Base-by-base conservation (phyloP, 345 rosid species). In the Boechera stricta region DNA sequence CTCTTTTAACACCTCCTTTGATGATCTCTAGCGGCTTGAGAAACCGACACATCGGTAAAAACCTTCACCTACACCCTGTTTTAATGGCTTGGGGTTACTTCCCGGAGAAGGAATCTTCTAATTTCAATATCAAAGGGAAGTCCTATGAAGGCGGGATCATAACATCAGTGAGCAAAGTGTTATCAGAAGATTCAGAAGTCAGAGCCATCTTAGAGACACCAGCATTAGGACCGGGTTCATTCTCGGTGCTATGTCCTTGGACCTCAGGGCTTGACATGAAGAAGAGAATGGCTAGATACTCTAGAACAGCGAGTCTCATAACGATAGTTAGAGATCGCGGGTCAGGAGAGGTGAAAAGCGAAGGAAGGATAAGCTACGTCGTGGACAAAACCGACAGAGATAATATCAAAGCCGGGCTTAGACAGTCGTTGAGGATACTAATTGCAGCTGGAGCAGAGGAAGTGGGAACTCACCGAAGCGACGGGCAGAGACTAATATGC, bases 11-110 rank as follows among this genome's bases (percentile, higher is more conserved):
- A 47, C 99, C 99, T 1, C 93, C 94, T 29, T 71, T 95, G 58
- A 67, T 95, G 91, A 89, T 85, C 75, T 77, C 86, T 1, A 95
- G 99, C 56, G 97, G 99, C 13, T 72, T 95, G 70, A 85, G 72
- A 81, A 95, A 95, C 81, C 75, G 12, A 42, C 72, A 91, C 45
- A 92, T 95, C 16, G 97, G 99, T 1, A 74, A 56, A 42, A 87
- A 92, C 81, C 99, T 92, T 71, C 97, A 81, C 72, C 81, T 92
- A 64, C 99, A 95, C 62, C 97, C 99, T 4, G 96, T 88, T 48
- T 33, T 81, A 49, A 86, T 91, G 96, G 75, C 87, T 0, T 92
- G 99, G 99, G 99, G 98, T 21, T 91, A 92, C 85, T 95, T 95
- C 79, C 98, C 98, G 0, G 89, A 88, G 3, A 85, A 90, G 35